Conservation (phyloP, 805 yeast genomes). For the Kuraishia hungarica region DNA sequence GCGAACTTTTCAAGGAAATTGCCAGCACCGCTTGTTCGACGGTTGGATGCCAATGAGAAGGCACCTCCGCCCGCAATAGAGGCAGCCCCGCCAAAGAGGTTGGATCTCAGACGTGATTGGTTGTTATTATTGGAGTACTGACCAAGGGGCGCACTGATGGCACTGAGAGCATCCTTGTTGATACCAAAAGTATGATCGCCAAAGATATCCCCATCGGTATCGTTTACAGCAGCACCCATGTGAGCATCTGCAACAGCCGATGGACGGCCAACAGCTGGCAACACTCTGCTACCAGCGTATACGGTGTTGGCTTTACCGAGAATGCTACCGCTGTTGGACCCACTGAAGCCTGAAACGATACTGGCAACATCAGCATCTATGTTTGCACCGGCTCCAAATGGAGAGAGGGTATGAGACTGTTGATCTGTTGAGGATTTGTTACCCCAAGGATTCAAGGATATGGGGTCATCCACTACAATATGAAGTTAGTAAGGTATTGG, state of each 20-base stretch:
- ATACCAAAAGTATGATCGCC: constrained; percentile 31
- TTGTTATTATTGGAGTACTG: constrained; percentile 6
- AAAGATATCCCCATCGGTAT: constrained; percentile 27
- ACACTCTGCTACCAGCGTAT: constrained; percentile 12
- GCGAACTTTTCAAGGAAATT: constrained; percentile 56
- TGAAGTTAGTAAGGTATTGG: neutral
- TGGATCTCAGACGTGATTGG: constrained; percentile 23
- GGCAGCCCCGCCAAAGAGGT: constrained; percentile 43
- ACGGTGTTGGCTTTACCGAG: constrained; percentile 18
- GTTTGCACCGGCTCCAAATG: constrained; percentile 1
- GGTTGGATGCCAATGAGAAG: constrained; percentile 23
- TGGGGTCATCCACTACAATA: constrained; percentile 17
- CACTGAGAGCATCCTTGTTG: constrained; percentile 38
- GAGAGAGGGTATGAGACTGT: constrained; percentile 7
- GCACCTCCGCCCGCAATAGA: constrained; percentile 40
- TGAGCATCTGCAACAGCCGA: constrained; percentile 26
- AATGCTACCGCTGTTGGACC: constrained; percentile 12
- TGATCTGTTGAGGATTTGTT: constrained; percentile 10
- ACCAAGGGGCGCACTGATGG: constrained; percentile 37
- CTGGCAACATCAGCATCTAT: constrained; percentile 20
- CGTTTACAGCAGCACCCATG: constrained; percentile 24
- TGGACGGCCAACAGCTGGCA: constrained; percentile 4
- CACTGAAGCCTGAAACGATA: constrained; percentile 22
- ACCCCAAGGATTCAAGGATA: constrained; percentile 20
- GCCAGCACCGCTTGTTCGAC: constrained; percentile 19